A percentile compares a stretch with the other conserved stretches of the same genome.
Evolutionary conservation across 73 alveolate species (phyloP).

Genomic region (Paramecium pentaurelia): DNA sequence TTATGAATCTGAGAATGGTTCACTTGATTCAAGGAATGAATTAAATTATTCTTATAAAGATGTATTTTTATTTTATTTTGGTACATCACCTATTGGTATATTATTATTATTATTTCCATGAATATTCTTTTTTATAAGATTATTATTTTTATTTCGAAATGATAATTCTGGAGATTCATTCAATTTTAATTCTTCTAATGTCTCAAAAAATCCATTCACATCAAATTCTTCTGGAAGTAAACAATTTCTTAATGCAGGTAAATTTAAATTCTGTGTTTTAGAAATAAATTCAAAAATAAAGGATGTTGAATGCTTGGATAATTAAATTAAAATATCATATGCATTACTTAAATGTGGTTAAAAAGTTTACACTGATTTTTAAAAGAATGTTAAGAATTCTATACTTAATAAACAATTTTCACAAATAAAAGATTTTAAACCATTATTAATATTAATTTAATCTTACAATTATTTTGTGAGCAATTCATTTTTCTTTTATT

Average conservation of each 20-base stretch:
- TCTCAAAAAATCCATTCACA: conserved; percentile 34
- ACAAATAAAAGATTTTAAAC: neutral
- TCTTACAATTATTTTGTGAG: conserved; percentile 10
- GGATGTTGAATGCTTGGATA: conserved; percentile 12
- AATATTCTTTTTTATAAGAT: neutral
- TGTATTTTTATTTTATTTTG: neutral
- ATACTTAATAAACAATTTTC: neutral
- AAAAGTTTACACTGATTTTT: neutral
- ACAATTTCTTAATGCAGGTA: conserved; percentile 14
- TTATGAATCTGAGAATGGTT: conserved; percentile 13
- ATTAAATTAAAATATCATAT: neutral
- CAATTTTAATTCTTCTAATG: neutral
- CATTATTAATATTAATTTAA: neutral
- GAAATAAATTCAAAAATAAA: neutral
- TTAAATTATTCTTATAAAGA: neutral
- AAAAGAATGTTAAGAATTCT: neutral
- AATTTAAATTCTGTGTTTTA: neutral
- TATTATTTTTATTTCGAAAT: neutral
- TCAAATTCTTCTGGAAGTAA: conserved; percentile 34
- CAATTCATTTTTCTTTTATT: conserved; percentile 45
- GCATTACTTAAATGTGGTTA: neutral
- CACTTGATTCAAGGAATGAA: conserved; percentile 9
- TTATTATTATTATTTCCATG: neutral
- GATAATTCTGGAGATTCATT: conserved; percentile 38
- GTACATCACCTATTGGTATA: neutral